phyloP scores from a whole-genome alignment of 108 stramenopile species.

The Cyclostephanos invisitatus region DNA sequence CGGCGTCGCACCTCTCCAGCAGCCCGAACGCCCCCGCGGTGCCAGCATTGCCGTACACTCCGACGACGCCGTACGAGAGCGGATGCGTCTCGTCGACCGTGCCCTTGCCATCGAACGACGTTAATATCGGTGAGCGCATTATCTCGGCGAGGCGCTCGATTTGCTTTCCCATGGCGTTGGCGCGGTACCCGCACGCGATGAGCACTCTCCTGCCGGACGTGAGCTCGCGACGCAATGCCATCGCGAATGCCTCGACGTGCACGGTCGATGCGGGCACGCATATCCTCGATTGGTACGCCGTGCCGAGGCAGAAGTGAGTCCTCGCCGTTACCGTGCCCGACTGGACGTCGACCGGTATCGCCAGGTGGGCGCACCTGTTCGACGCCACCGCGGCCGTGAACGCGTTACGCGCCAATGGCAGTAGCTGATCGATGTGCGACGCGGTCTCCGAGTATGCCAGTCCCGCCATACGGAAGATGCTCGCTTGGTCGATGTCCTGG shows the following conservation, averaged over 20 bases:
- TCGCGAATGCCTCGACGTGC: conserved; percentile 17
- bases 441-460: conserved; percentile 31
- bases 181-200: conserved; percentile 35
- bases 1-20: conserved; percentile 34
- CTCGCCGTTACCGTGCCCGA: conserved; percentile 17
- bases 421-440: conserved; percentile 24
- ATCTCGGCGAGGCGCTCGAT: conserved; percentile 38
- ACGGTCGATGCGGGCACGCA: conserved; percentile 12
- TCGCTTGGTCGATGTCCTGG: conserved; percentile 52
- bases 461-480: conserved; percentile 52
- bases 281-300: conserved; percentile 17
- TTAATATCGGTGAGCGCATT: conserved; percentile 45
- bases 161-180: conserved; percentile 9
- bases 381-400: conserved; percentile 34
- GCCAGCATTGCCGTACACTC: conserved; percentile 59
- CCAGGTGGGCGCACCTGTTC: conserved; percentile 52
- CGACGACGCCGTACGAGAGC: conserved; percentile 48
- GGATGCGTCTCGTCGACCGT: conserved; percentile 42
- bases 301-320: conserved; percentile 28
- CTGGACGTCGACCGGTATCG: conserved; percentile 53
- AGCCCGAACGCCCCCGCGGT: conserved; percentile 21
- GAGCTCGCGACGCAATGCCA: conserved; percentile 29
- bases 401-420: conserved; percentile 53
- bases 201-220: conserved; percentile 15
- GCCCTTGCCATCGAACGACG: conserved; percentile 53